Evolutionary conservation across 2,329 filamentous ascomycete genomes (phyloP).

Genomic region (Daldinia sp.): DNA sequence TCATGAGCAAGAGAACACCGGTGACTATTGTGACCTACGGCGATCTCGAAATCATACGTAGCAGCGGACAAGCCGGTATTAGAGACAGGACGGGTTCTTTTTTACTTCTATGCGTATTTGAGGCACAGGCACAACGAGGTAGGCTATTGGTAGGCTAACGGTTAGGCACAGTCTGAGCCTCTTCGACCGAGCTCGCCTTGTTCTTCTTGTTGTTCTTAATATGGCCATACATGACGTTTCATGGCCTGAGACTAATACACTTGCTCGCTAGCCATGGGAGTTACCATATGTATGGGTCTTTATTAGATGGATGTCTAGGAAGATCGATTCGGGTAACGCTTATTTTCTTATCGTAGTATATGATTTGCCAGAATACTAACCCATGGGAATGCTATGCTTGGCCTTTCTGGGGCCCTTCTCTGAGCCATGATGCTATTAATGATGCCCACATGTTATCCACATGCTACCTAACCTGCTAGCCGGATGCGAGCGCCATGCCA

Average conservation of each 20-base stretch:
- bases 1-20: conserved; percentile 12
- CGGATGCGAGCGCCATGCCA: not conserved
- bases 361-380: conserved; percentile 28
- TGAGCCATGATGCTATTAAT: conserved; percentile 30
- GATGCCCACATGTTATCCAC: conserved; percentile 27
- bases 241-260: conserved; percentile 6
- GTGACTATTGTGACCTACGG: conserved; percentile 24
- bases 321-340: conserved; percentile 24
- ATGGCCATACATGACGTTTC: conserved; percentile 17
- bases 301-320: not conserved
- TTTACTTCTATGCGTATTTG: conserved; percentile 11
- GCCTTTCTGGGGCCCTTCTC: not conserved
- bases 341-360: conserved; percentile 8
- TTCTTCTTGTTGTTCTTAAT: not conserved
- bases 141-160: not conserved
- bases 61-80: conserved; percentile 4
- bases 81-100: not conserved
- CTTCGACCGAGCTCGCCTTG: not conserved
- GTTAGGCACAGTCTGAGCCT: conserved; percentile 21
- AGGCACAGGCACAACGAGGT: conserved; percentile 21
- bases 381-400: not conserved
- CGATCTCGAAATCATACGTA: conserved; percentile 23
- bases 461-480: conserved; percentile 6
- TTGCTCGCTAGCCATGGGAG: conserved; percentile 18
- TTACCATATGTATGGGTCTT: not conserved